Conservation (phyloP, 2,329 filamentous ascomycete genomes). For the Exophiala bonariae region DNA sequence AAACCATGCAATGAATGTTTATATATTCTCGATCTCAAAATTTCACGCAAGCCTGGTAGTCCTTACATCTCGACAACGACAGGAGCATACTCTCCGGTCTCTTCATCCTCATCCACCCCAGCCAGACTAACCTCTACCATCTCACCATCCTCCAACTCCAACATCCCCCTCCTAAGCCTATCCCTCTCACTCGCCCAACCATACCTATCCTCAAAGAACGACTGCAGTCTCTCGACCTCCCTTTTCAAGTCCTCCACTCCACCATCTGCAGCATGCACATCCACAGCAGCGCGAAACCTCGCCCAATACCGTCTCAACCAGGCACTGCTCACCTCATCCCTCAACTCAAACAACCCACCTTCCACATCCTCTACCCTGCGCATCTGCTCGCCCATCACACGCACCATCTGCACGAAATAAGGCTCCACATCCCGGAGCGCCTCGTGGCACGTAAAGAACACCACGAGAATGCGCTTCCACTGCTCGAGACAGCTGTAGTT, state of each 20-base stretch:
- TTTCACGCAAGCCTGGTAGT: neutral
- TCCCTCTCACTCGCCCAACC: conserved; percentile 57
- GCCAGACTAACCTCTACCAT: conserved; percentile 59
- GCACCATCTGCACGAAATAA: conserved; percentile 55
- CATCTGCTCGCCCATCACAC: conserved; percentile 53
- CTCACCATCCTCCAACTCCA: conserved; percentile 65
- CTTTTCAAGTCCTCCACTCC: conserved; percentile 40
- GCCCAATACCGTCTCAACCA: conserved; percentile 55
- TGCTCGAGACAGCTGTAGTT: conserved; percentile 67
- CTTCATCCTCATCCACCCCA: conserved; percentile 59
- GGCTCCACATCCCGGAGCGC: conserved; percentile 50
- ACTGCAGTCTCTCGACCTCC: conserved; percentile 57
- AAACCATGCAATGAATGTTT: too few relatives aligned
- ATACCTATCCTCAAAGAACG: conserved; percentile 54
- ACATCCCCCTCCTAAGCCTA: conserved; percentile 57
- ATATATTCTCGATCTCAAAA: neutral
- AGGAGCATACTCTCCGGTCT: conserved; percentile 65
- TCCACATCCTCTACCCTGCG: conserved; percentile 59
- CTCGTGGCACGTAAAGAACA: conserved; percentile 57
- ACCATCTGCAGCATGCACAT: conserved; percentile 44
- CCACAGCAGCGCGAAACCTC: conserved; percentile 53
- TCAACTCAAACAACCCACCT: conserved; percentile 61
- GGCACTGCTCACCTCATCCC: conserved; percentile 48
- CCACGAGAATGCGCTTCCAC: conserved; percentile 60
- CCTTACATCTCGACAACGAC: conserved; percentile 55